Conservation (phyloP, 2,329 filamentous ascomycete species). For the Acephala macrosclerotiorum region DNA sequence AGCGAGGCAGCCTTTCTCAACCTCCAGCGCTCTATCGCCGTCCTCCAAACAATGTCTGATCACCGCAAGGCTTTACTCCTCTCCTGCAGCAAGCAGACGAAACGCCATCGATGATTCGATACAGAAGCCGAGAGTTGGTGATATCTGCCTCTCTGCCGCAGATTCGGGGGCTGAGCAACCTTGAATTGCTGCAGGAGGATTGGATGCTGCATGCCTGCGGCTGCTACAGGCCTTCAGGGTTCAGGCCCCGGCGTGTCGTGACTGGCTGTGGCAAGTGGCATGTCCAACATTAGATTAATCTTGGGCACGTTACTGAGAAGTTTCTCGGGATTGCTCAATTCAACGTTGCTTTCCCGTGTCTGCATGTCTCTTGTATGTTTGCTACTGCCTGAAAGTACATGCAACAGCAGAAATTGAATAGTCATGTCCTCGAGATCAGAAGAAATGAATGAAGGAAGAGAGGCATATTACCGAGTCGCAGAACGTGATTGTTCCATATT, state of each 20-base stretch:
- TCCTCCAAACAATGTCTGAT: constrained; percentile 3
- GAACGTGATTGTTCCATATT: neutral
- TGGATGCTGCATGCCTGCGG: neutral
- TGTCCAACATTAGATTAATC: constrained; percentile 1
- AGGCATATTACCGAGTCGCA: neutral
- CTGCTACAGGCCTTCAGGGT: neutral
- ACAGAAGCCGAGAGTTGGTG: neutral
- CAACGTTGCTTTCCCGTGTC: neutral
- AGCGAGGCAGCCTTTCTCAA: constrained; percentile 6
- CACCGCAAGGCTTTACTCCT: neutral
- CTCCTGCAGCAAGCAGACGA: neutral
- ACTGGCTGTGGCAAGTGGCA: constrained; percentile 2
- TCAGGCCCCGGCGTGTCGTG: constrained; percentile 2
- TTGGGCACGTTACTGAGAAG: constrained; percentile 1
- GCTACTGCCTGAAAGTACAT: neutral
- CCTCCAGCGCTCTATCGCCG: constrained; percentile 10
- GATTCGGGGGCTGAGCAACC: constrained; percentile 10
- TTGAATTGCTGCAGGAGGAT: constrained; percentile 10
- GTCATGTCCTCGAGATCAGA: too few species aligned
- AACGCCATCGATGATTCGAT: neutral
- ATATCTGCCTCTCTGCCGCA: constrained; percentile 7
- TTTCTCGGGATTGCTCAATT: neutral
- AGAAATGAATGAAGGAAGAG: too few species aligned
- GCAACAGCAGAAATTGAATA: neutral
- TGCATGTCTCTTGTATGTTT: neutral